Conservation (phyloP, 2,329 filamentous ascomycete species). For the Colletotrichum higginsianum region DNA sequence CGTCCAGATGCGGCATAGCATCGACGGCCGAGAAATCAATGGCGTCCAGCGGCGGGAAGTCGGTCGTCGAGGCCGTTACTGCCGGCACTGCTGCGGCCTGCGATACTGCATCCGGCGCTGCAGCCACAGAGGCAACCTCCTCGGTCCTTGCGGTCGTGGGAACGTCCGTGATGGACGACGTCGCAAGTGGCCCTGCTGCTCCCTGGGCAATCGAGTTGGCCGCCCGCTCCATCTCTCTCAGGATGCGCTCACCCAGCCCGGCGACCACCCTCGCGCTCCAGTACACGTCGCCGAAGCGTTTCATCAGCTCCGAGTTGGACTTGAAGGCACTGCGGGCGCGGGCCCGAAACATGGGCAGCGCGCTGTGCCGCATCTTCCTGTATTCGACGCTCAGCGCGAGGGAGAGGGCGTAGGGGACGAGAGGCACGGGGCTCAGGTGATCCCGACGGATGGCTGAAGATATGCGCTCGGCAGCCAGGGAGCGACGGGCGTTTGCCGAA, state of each 20-base stretch:
- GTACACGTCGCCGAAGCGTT: constrained; percentile 69
- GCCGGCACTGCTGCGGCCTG: background rate
- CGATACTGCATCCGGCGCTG: constrained; percentile 40
- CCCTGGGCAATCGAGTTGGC: constrained; percentile 58
- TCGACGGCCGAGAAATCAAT: constrained; percentile 61
- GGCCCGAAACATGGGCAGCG: constrained; percentile 70
- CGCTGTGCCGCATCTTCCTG: constrained; percentile 74
- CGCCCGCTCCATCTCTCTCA: constrained; percentile 70
- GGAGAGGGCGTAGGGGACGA: constrained; percentile 74
- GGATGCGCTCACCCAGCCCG: constrained; percentile 67
- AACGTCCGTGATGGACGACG: constrained; percentile 19
- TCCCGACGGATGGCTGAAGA: constrained; percentile 68
- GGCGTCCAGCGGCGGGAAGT: constrained; percentile 44
- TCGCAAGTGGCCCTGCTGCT: constrained; percentile 20
- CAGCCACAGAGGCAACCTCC: background rate
- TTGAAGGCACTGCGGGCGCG: constrained; percentile 70
- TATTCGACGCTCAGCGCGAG: constrained; percentile 75
- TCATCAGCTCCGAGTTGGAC: constrained; percentile 67
- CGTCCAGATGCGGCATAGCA: constrained; percentile 63
- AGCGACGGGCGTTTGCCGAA: constrained; percentile 69
- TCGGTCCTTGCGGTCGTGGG: constrained; percentile 7
- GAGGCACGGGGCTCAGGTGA: constrained; percentile 67
- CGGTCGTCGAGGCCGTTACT: constrained; percentile 36
- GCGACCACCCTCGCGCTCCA: constrained; percentile 70
- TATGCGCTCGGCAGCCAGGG: constrained; percentile 71